A percentile compares a stretch with the other conserved stretches of the same genome.
Evolutionary conservation across 768 basidiomycete genomes (phyloP).

Genomic region (Pluteus cervinus): DNA sequence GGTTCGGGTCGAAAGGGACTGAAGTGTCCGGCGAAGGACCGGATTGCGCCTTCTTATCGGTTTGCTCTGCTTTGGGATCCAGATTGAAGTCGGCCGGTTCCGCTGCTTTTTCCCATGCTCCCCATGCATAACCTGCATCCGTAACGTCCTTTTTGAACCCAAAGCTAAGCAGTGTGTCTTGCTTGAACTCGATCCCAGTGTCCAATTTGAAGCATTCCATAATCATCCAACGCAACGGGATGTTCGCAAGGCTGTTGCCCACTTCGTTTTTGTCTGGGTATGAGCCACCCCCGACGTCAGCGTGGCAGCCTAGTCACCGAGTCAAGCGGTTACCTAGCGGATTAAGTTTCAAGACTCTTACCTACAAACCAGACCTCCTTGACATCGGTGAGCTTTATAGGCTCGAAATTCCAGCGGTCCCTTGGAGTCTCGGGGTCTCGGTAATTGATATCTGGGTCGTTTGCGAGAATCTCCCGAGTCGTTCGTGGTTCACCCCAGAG

Average conservation of each 20-base stretch:
- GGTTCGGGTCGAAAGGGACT: no score
- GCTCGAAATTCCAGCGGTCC: neutral
- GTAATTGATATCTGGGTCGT: slow-evolving; percentile 9
- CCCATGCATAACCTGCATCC: no score
- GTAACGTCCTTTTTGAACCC: no score
- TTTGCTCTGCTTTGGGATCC: no score
- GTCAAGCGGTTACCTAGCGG: slow-evolving; percentile 41
- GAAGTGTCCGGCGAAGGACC: no score
- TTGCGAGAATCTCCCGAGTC: slow-evolving; percentile 8
- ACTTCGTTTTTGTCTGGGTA: slow-evolving; percentile 16
- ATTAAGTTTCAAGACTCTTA: slow-evolving; percentile 11
- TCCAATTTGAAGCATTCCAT: slow-evolving; percentile 42
- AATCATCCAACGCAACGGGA: slow-evolving; percentile 49
- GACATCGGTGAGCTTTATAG: slow-evolving; percentile 1
- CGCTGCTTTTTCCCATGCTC: no score
- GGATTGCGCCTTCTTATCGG: no score
- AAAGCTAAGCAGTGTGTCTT: no score
- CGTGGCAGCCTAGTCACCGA: slow-evolving; percentile 25
- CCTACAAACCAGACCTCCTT: slow-evolving; percentile 2
- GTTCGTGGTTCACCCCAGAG: slow-evolving; percentile 1
- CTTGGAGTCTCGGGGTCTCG: slow-evolving; percentile 8
- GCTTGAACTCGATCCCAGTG: slow-evolving; percentile 39
- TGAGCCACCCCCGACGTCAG: slow-evolving; percentile 29
- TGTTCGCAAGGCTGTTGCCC: slow-evolving; percentile 27
- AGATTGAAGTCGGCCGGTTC: no score